Evolutionary conservation across 1,284 basidiomycete genomes (phyloP).

Genomic region (Pseudozyma thailandica): DNA sequence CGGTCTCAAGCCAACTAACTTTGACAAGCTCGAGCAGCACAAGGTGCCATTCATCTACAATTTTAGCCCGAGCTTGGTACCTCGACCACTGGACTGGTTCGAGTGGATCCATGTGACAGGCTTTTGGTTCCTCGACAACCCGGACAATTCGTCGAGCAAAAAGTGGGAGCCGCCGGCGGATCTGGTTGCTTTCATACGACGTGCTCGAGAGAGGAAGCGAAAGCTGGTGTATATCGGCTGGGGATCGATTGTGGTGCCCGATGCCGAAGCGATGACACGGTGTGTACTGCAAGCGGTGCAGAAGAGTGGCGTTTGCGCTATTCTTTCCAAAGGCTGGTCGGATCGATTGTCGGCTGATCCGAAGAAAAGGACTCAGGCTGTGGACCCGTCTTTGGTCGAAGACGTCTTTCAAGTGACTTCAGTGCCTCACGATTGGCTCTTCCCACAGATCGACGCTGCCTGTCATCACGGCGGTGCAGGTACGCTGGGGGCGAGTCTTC

Average conservation of each 20-base stretch:
- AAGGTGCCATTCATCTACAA: slow-evolving; percentile 98
- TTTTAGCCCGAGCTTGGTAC: slow-evolving; percentile 83
- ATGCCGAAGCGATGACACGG: slow-evolving; percentile 89
- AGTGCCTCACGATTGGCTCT: slow-evolving; percentile 96
- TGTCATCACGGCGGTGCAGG: slow-evolving; percentile 97
- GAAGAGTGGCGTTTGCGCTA: slow-evolving; percentile 82
- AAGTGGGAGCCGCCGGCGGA: slow-evolving; percentile 85
- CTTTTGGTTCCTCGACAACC: slow-evolving; percentile 71
- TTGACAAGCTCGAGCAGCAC: slow-evolving; percentile 94
- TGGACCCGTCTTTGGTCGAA: slow-evolving; percentile 75
- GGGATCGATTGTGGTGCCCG: slow-evolving; percentile 96
- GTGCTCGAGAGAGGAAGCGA: slow-evolving; percentile 78
- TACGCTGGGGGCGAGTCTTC: slow-evolving; percentile 90
- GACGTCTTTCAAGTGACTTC: slow-evolving; percentile 80
- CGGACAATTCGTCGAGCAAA: slow-evolving; percentile 81
- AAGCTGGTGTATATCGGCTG: slow-evolving; percentile 98
- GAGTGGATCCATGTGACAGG: slow-evolving; percentile 96
- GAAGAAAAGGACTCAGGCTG: slow-evolving; percentile 41
- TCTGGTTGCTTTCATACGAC: slow-evolving; percentile 82
- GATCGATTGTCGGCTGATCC: slow-evolving; percentile 73
- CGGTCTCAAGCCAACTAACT: slow-evolving; percentile 80
- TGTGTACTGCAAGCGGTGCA: slow-evolving; percentile 88
- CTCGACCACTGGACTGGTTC: slow-evolving; percentile 84
- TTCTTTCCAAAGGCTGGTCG: slow-evolving; percentile 97
- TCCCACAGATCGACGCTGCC: slow-evolving; percentile 89